Conservation (phyloP, 495 filamentous ascomycete species). For the Diplogelasinospora grovesii region DNA sequence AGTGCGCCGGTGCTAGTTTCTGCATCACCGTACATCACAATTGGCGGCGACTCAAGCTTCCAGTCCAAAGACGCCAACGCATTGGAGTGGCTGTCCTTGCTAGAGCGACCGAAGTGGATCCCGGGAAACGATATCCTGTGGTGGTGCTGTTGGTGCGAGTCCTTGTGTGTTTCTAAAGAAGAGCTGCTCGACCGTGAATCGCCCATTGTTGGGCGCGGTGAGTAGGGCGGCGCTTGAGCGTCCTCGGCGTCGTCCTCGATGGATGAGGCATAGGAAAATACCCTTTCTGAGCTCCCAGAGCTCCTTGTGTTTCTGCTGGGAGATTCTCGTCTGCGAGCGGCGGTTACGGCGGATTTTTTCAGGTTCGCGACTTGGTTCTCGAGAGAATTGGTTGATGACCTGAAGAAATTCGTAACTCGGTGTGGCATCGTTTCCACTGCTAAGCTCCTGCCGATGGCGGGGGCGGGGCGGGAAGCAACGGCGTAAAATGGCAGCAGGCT, state of each 20-base stretch:
- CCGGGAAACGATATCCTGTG: conserved; percentile 42
- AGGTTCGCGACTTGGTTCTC: conserved; percentile 26
- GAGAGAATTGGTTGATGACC: conserved; percentile 31
- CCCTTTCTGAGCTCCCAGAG: conserved; percentile 21
- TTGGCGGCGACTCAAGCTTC: conserved; percentile 81
- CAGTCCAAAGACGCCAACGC: conserved; percentile 57
- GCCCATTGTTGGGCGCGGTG: conserved; percentile 18
- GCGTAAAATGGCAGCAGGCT: not conserved
- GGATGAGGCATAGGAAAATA: conserved; percentile 30
- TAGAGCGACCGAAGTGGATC: conserved; percentile 41
- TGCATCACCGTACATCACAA: conserved; percentile 73
- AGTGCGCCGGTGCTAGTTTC: conserved; percentile 77
- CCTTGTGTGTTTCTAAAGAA: conserved; percentile 26
- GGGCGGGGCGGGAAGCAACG: conserved; percentile 5
- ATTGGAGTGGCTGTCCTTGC: conserved; percentile 34
- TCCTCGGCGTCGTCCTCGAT: conserved; percentile 27
- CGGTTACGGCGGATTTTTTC: conserved; percentile 19
- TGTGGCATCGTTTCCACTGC: conserved; percentile 38
- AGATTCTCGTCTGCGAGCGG: conserved; percentile 16
- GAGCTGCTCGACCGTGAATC: conserved; percentile 23
- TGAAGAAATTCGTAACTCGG: conserved; percentile 44
- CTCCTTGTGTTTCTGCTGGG: conserved; percentile 19
- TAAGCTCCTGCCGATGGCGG: conserved; percentile 13
- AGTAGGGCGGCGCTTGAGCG: conserved; percentile 10
- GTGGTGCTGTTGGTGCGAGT: conserved; percentile 30